Evolutionary conservation across 139 green algal species (phyloP), one percentile per base, ranked within the genome.

Genomic region (Asterochloris sp.): DNA sequence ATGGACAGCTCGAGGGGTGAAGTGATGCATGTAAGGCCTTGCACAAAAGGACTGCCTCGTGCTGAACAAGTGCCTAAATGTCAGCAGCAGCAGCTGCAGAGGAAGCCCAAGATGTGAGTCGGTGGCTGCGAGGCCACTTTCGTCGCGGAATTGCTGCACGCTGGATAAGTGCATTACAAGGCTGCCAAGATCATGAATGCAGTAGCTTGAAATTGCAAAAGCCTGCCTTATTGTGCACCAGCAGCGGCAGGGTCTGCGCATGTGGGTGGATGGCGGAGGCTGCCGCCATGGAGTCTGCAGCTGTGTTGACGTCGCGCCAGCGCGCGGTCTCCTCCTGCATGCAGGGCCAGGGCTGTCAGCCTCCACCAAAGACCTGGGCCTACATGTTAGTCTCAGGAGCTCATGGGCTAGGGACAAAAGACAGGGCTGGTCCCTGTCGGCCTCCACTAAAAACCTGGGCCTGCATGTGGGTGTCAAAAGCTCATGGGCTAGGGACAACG

Each of bases 291-390:
- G 95, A 98, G 73, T 94, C 83, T 11, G 85, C 74, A 0, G 93
- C 90, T n/a, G 85, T 91, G 87, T 93, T 94, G 17, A 96, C 85
- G 90, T 98, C 95, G 0, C 96, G 89, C 91, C 92, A 96, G 15
- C 88, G 83, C 19, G 69, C 26, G 13, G 96, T 13, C 29, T 17
- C 84, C 82, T 92, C 90, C n/a, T 87, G 73, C 62, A 80, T 4
- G 74, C 0, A 54, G 38, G 6, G 38, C 6, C 38, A 54, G 38
- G 38, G 38, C 38, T 54, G 38, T 54, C 38, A 54, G 38, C 38
- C 38, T 6, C 6, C 38, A 54, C 2, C 38, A 54, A 54, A 54
- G 38, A 47, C 6, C 38, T 54, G 6, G 38, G 38, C 38, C 38
- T 54, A 6, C 38, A 54, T 54, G n/a, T n/a, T n/a, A n/a, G n/a